These are phyloP conservation scores for Yamadazyma taylorii DNA, from an alignment of 1,139 yeast genomes.

Conservation along the genomic window DNA sequence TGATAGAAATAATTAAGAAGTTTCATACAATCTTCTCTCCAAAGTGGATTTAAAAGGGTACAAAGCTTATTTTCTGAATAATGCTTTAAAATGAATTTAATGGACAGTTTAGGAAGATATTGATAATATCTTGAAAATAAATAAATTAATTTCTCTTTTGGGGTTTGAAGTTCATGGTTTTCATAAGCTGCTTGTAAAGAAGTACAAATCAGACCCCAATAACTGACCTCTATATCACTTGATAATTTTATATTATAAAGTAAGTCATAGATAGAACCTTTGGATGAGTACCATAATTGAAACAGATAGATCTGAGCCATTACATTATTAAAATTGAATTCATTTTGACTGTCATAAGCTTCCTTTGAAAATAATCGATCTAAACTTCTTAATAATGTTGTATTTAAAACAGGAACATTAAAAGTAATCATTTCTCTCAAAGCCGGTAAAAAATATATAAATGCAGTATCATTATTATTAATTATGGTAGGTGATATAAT, in stretches of 20 bases:
- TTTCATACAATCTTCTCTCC: slow-evolving; percentile 51
- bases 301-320: slow-evolving; percentile 31
- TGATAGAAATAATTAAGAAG: slow-evolving; percentile 48
- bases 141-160: slow-evolving; percentile 43
- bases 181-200: slow-evolving; percentile 36
- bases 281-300: slow-evolving; percentile 50
- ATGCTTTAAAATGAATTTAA: slow-evolving; percentile 43
- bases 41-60: slow-evolving; percentile 50
- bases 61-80: slow-evolving; percentile 55
- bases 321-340: slow-evolving; percentile 10
- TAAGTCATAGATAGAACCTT: slow-evolving; percentile 43
- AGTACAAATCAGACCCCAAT: slow-evolving; percentile 37
- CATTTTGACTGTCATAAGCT: slow-evolving; percentile 13
- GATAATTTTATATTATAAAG: slow-evolving; percentile 21
- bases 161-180: slow-evolving; percentile 41
- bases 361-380: slow-evolving; percentile 36
- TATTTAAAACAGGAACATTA: slow-evolving; percentile 31
- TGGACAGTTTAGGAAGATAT: slow-evolving; percentile 35
- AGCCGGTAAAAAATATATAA: slow-evolving; percentile 26
- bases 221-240: slow-evolving; percentile 33
- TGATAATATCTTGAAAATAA: slow-evolving; percentile 43
- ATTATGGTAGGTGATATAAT: slow-evolving; percentile 19
- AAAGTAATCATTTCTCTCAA: slow-evolving; percentile 22
- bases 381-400: slow-evolving; percentile 32
- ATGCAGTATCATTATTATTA: slow-evolving; percentile 21